Conservation (phyloP, 331 rosid genomes). For the Erythrophleum ivorense region DNA sequence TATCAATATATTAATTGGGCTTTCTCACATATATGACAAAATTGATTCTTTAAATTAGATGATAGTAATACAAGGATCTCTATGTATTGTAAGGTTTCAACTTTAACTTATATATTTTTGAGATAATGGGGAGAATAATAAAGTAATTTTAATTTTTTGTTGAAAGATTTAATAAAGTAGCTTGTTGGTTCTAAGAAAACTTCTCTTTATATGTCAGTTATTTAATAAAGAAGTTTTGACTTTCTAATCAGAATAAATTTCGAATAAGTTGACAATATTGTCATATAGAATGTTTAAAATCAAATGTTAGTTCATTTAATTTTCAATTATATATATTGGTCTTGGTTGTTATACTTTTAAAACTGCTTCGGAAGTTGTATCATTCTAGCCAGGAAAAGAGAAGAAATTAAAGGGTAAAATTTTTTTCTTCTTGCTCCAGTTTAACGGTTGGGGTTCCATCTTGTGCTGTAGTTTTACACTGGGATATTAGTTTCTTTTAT, state of each 20-base stretch:
- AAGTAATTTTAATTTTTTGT: background rate
- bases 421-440: background rate
- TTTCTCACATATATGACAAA: background rate
- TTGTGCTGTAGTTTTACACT: background rate
- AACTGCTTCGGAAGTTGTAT: background rate
- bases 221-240: background rate
- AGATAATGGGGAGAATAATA: background rate
- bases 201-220: background rate
- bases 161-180: background rate
- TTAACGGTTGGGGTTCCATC: background rate
- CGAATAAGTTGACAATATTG: background rate
- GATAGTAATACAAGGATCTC: background rate
- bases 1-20: background rate
- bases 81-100: background rate
- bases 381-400: background rate
- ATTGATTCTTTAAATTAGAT: background rate
- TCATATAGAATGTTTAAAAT: constrained; percentile 1
- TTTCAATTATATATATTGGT: background rate
- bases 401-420: background rate
- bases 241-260: background rate
- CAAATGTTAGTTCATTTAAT: background rate
- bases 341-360: background rate
- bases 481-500: background rate
- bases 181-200: background rate
- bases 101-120: background rate